Base-by-base conservation (phyloP, 352 stramenopile genomes). In the Globisporangium apiculatum region DNA sequence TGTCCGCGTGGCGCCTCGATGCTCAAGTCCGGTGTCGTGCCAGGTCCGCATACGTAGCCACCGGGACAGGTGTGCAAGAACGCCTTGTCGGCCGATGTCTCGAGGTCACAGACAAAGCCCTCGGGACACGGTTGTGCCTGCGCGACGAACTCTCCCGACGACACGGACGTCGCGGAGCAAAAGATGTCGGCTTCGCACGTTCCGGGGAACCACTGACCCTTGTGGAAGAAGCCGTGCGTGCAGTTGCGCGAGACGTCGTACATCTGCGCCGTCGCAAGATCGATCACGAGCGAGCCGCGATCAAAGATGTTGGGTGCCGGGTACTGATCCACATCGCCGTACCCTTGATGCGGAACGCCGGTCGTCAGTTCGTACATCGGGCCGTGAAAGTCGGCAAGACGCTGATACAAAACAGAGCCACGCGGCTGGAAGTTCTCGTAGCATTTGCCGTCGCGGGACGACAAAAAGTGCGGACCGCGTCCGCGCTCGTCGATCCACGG, bases 131-230 rank as follows among this genome's bases (percentile, higher is more conserved):
- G 73, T 55, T 97, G 88, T 10, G 91, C 88, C 67, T 98, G 82
- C 0, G 88, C 57, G 12, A 91, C 76, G 0, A 74, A 41, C 31
- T 75, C 65, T 1, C 35, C 50, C 1, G 54, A 47, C 6, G 59
- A 53, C 3, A 48, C 51, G 2, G 72, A 42, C 15, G 64, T 60
- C 14, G 61, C 58, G 4, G 60, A 55, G 65, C 96, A 99, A 42
- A 99, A 97, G 4, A 97, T 66, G 69, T 99, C 96, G 9, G 92
- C 95, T 67, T 99, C 96, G 60, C 96, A 99, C 14, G 94, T 98
- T 3, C 96, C 96, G 12, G 87, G 87, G 60, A 98, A 98, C 84
- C 94, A 98, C 64, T 95, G 76, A 31, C 91, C 87, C 31, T 84
- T 60, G 47, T 87, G 73, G 40, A 89, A 90, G 46, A 98, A 97